phyloP scores from a whole-genome alignment of 768 basidiomycete genomes.

The Naematelia encephala region DNA sequence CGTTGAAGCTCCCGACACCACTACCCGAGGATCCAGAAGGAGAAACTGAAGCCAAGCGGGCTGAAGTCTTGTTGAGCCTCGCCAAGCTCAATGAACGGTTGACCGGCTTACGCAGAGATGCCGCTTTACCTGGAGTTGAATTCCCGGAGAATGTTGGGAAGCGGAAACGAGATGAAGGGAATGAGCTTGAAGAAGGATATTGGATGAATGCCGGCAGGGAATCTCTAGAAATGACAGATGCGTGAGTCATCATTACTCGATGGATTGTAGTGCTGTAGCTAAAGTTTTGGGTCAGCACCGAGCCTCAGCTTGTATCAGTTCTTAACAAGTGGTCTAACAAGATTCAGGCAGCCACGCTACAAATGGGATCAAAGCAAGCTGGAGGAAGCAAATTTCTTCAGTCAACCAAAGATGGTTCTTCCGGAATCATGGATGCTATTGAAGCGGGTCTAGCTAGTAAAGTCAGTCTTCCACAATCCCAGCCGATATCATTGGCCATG shows the following conservation, averaged over 20 bases:
- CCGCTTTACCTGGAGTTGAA: constrained; percentile 29
- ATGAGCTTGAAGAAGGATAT: constrained; percentile 24
- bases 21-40: constrained; percentile 18
- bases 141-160: constrained; percentile 19
- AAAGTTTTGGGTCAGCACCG: constrained; percentile 54
- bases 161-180: constrained; percentile 30
- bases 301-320: constrained; percentile 70
- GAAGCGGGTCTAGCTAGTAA: constrained; percentile 62
- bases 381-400: constrained; percentile 57
- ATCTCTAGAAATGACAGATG: constrained; percentile 29
- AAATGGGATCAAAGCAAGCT: constrained; percentile 57
- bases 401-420: constrained; percentile 49
- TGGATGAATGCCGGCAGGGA: constrained; percentile 33
- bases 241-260: constrained; percentile 34
- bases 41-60: constrained; percentile 13
- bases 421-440: constrained; percentile 64
- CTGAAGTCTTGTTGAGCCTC: constrained; percentile 22
- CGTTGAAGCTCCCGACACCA: constrained; percentile 62
- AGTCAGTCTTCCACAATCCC: constrained; percentile 30
- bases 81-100: constrained; percentile 34
- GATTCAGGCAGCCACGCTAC: constrained; percentile 85
- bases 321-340: constrained; percentile 94
- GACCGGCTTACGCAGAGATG: constrained; percentile 50
- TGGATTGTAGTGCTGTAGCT: constrained; percentile 36
- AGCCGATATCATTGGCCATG: too few relatives aligned